A percentile compares a stretch with the other conserved stretches of the same genome.
Evolutionary conservation across 2,329 filamentous ascomycete species (phyloP).

Genomic region (Monilinia vaccinii-corymbosi): DNA sequence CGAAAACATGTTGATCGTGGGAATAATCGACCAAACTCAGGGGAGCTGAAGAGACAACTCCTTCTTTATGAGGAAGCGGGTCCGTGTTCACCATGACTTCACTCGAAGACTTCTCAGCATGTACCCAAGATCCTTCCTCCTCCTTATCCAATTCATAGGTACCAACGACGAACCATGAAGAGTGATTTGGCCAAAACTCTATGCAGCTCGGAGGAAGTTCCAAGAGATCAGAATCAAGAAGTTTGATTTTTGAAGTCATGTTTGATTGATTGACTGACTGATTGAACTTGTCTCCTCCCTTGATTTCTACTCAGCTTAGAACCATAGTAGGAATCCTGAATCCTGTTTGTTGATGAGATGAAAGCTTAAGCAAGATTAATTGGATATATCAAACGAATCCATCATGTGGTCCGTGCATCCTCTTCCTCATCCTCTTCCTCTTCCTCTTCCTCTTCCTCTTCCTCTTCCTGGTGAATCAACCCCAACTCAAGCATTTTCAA

Average conservation of each 20-base stretch:
- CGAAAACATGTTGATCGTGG: background rate
- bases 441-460: background rate
- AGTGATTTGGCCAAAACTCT: slow-evolving; percentile 57
- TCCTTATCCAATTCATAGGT: slow-evolving; percentile 68
- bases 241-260: slow-evolving; percentile 8
- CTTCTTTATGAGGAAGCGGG: background rate
- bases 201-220: slow-evolving; percentile 69
- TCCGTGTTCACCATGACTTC: background rate
- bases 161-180: slow-evolving; percentile 63
- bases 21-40: slow-evolving; percentile 6
- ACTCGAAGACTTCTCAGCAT: background rate
- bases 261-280: background rate
- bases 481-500: background rate
- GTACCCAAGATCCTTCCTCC: slow-evolving; percentile 16
- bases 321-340: too few species aligned
- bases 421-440: background rate
- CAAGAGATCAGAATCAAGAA: slow-evolving; percentile 30
- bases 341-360: too few species aligned
- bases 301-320: background rate
- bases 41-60: background rate
- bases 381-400: background rate
- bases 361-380: too few species aligned
- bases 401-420: background rate
- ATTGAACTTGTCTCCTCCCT: too few species aligned
- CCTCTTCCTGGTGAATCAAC: background rate